Percentiles rank a stretch among this genome's conserved stretches.
Evolutionary conservation across 805 yeast species (phyloP).

Genomic region (Grigorovia yakushimaensis): DNA sequence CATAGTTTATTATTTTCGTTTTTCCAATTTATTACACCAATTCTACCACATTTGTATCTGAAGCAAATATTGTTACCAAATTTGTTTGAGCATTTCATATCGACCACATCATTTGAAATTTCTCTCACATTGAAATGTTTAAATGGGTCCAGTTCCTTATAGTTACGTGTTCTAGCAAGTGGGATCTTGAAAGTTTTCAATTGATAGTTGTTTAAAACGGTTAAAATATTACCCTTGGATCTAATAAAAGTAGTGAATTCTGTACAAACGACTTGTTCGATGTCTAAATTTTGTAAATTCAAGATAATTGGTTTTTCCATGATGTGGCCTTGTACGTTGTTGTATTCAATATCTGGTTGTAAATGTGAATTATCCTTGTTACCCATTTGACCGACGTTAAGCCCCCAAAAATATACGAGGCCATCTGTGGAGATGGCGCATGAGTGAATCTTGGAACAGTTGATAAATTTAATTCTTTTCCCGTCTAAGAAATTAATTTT

Average conservation of each 20-base stretch:
- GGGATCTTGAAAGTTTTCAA: slow-evolving; percentile 42
- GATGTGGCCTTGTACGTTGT: slow-evolving; percentile 32
- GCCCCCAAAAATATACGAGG: slow-evolving; percentile 60
- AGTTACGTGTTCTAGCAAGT: slow-evolving; percentile 21
- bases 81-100: slow-evolving; percentile 23
- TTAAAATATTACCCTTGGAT: slow-evolving; percentile 48
- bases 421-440: slow-evolving; percentile 43
- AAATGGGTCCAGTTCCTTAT: slow-evolving; percentile 23
- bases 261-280: slow-evolving; percentile 50
- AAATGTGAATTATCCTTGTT: slow-evolving; percentile 29
- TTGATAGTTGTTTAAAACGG: slow-evolving; percentile 47
- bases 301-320: slow-evolving; percentile 13
- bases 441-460: slow-evolving; percentile 64
- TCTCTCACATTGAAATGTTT: slow-evolving; percentile 30
- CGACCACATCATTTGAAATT: slow-evolving; percentile 22
- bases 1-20: slow-evolving; percentile 21
- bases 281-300: slow-evolving; percentile 19
- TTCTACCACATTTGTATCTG: slow-evolving; percentile 51
- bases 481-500: slow-evolving; percentile 15
- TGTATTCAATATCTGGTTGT: slow-evolving; percentile 36
- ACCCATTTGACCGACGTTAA: slow-evolving; percentile 78
- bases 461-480: slow-evolving; percentile 33
- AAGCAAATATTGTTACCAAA: slow-evolving; percentile 38
- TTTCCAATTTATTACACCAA: slow-evolving; percentile 28
- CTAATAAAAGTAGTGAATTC: slow-evolving; percentile 64